Conservation (phyloP, 1,284 basidiomycete species). For the Cryptococcus maquisensis region DNA sequence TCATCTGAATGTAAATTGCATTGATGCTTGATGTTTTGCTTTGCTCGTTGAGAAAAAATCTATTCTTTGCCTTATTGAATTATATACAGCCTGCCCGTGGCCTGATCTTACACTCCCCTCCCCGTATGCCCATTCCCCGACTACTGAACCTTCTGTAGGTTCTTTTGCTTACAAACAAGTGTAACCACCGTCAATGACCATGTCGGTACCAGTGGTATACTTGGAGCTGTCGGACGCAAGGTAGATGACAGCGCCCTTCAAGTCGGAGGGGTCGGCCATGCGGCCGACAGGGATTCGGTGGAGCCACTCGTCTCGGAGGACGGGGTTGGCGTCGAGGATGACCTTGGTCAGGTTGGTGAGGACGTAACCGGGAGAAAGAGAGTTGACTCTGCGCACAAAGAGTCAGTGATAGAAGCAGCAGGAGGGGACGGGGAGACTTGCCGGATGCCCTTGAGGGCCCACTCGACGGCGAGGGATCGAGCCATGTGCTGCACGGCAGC, state of each 20-base stretch:
- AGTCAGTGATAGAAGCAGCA: neutral
- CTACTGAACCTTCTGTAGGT: no score
- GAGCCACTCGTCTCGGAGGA: constrained; percentile 79
- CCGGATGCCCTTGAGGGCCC: constrained; percentile 53
- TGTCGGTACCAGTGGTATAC: constrained; percentile 42
- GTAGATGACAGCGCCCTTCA: constrained; percentile 50
- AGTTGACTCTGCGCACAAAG: constrained; percentile 42
- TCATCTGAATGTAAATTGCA: neutral
- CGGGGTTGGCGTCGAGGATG: constrained; percentile 66
- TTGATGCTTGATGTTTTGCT: neutral
- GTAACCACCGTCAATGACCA: constrained; percentile 29
- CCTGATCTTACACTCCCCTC: neutral
- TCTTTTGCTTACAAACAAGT: constrained; percentile 29
- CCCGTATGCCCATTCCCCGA: neutral
- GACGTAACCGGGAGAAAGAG: constrained; percentile 65
- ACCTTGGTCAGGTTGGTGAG: constrained; percentile 78
- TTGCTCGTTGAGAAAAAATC: neutral
- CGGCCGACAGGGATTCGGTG: constrained; percentile 76
- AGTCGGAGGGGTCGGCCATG: constrained; percentile 16
- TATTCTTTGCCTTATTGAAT: neutral
- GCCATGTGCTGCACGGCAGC: constrained; percentile 53
- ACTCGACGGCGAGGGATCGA: constrained; percentile 55
- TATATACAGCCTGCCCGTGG: neutral
- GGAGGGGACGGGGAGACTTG: neutral
- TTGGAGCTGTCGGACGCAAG: constrained; percentile 44